Conservation (phyloP, 441 rosid species). For the Pelargonium exstipulatum region DNA sequence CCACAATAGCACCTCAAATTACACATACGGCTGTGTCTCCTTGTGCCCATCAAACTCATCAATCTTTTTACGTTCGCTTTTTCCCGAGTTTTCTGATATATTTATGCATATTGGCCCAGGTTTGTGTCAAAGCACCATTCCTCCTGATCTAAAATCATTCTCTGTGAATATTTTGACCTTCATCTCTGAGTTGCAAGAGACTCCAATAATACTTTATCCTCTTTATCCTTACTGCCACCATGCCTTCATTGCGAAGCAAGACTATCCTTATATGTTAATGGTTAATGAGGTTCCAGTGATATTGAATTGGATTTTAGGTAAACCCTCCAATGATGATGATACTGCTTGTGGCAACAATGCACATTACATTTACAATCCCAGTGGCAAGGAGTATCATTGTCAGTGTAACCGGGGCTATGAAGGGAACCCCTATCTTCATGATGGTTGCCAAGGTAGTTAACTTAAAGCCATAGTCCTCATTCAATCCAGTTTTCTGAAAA, state of each 20-base stretch:
- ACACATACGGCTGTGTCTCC: conserved; percentile 17
- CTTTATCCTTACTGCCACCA: conserved; percentile 8
- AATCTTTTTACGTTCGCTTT: too few species aligned
- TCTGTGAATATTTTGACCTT: neutral
- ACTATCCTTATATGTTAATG: neutral
- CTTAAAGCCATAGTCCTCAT: too few species aligned
- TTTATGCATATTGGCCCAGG: neutral
- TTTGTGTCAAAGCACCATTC: conserved; percentile 13
- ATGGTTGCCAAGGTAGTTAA: conserved; percentile 17
- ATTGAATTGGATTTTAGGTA: conserved; percentile 20
- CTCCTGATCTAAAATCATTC: conserved; percentile 13
- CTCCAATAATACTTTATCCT: too few species aligned
- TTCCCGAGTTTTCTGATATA: too few species aligned
- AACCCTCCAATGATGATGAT: too few species aligned
- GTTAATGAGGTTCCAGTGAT: conserved; percentile 8
- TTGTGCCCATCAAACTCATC: neutral
- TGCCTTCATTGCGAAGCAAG: conserved; percentile 18
- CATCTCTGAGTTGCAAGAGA: too few species aligned
- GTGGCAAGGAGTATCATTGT: conserved; percentile 5
- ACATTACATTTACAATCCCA: neutral
- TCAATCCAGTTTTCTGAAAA: too few species aligned
- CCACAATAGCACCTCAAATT: neutral
- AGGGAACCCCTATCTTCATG: conserved; percentile 21
- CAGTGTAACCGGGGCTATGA: neutral
- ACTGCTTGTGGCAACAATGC: conserved; percentile 16